These are phyloP conservation scores for Pyrus bretschneideri DNA, from an alignment of 306 rosid genomes.

Conservation along the genomic window DNA sequence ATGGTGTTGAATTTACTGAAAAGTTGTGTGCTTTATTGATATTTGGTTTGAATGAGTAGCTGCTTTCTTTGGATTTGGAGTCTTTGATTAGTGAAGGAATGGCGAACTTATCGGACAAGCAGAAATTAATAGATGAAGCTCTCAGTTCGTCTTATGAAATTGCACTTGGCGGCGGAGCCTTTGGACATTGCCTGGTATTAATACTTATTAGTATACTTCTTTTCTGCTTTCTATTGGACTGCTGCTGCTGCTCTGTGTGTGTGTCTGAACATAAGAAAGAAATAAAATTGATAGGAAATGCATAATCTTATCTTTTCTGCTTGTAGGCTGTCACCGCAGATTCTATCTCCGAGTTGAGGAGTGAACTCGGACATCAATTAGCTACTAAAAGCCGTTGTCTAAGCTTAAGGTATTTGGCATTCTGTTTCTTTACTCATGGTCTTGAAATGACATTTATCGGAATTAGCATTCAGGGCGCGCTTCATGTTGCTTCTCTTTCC, in stretches of 20 bases:
- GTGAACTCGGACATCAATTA: constrained; percentile 80
- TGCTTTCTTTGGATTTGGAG: constrained; percentile 62
- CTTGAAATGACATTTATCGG: not conserved
- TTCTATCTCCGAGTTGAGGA: constrained; percentile 56
- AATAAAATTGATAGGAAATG: not conserved
- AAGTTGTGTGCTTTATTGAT: not conserved
- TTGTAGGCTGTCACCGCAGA: constrained; percentile 76
- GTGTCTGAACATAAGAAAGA: not conserved
- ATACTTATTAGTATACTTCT: not conserved
- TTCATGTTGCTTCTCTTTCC: not conserved
- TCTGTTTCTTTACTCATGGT: not conserved
- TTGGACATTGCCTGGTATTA: constrained; percentile 73
- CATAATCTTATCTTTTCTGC: constrained; percentile 5
- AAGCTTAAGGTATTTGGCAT: constrained; percentile 54
- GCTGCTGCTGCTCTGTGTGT: not conserved
- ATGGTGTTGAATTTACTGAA: not conserved
- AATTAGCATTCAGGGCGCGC: not conserved
- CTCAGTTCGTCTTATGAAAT: constrained; percentile 55
- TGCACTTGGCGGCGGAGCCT: constrained; percentile 52
- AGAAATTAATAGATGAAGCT: constrained; percentile 54
- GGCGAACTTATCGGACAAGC: constrained; percentile 51
- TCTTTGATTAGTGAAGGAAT: constrained; percentile 53
- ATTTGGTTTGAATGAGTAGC: constrained; percentile 33
- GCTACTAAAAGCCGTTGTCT: constrained; percentile 63
- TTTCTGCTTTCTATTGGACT: not conserved